A percentile compares a stretch with the other conserved stretches of the same genome.
Evolutionary conservation across 2,329 filamentous ascomycete genomes (phyloP).

Genomic region (Zymoseptoria tritici): DNA sequence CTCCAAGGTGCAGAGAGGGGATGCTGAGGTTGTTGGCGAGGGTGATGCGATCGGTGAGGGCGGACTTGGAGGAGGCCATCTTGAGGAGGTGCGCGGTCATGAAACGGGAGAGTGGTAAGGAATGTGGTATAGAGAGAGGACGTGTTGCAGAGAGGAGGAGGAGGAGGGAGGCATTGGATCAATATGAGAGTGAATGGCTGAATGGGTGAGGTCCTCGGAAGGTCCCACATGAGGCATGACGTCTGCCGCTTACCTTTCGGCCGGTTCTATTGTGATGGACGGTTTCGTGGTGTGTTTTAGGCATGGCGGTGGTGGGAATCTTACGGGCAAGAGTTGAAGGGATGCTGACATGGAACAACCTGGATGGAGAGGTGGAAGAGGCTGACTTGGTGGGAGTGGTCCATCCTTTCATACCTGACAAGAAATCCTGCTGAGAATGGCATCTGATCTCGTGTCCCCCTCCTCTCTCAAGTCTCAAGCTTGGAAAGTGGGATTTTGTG

Average conservation of each 20-base stretch:
- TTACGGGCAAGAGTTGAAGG: background rate
- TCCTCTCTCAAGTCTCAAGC: too few species aligned
- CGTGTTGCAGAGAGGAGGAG: background rate
- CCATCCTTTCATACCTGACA: too few species aligned
- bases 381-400: too few species aligned
- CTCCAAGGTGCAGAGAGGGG: constrained; percentile 65
- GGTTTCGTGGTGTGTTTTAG: background rate
- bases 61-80: constrained; percentile 20
- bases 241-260: background rate
- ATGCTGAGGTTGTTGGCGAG: constrained; percentile 60
- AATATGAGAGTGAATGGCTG: background rate
- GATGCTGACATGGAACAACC: background rate
- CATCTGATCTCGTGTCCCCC: too few species aligned
- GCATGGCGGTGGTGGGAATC: background rate
- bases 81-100: constrained; percentile 2
- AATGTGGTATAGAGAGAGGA: background rate
- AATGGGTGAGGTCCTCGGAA: background rate
- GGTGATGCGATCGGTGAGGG: constrained; percentile 40
- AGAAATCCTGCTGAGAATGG: too few species aligned
- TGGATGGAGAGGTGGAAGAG: background rate
- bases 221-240: background rate
- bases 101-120: background rate
- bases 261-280: background rate
- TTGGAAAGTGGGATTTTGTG: too few species aligned
- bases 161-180: background rate